phyloP scores from a whole-genome alignment of 2,329 filamentous ascomycete genomes.

The Colletotrichum cereale region DNA sequence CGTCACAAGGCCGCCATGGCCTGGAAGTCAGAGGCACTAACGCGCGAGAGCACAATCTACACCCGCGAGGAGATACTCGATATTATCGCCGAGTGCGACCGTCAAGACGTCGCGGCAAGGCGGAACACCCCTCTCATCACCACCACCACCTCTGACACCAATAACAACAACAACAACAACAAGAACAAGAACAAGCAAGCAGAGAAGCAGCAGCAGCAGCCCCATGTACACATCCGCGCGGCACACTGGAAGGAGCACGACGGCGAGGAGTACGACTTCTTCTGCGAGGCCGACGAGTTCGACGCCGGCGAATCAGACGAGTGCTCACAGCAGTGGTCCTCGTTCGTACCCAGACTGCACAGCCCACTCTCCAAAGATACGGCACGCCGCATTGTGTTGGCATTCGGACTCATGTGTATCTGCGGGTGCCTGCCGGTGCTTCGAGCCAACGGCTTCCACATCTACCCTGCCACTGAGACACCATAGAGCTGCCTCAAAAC shows the following conservation, averaged over 20 bases:
- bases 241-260: constrained; percentile 40
- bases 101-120: constrained; percentile 32
- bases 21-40: constrained; percentile 49
- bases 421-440: constrained; percentile 40
- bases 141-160: neutral
- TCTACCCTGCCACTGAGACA: constrained; percentile 33
- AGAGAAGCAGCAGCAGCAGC: constrained; percentile 28
- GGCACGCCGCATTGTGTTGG: constrained; percentile 47
- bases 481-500: constrained; percentile 14
- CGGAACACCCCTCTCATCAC: constrained; percentile 11
- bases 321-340: constrained; percentile 21
- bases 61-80: constrained; percentile 36
- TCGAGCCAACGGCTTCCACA: constrained; percentile 37
- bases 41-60: constrained; percentile 35
- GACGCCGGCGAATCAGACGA: constrained; percentile 16
- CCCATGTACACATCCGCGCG: constrained; percentile 29
- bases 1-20: constrained; percentile 57
- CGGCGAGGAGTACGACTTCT: constrained; percentile 39
- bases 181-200: neutral
- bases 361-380: constrained; percentile 42
- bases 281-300: constrained; percentile 34
- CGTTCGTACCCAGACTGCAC: constrained; percentile 31
- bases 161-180: too few species aligned
- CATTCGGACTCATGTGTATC: constrained; percentile 49
- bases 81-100: constrained; percentile 38